phyloP scores from a whole-genome alignment of 2,329 filamentous ascomycete genomes.

The Aspergillus quadricinctus region DNA sequence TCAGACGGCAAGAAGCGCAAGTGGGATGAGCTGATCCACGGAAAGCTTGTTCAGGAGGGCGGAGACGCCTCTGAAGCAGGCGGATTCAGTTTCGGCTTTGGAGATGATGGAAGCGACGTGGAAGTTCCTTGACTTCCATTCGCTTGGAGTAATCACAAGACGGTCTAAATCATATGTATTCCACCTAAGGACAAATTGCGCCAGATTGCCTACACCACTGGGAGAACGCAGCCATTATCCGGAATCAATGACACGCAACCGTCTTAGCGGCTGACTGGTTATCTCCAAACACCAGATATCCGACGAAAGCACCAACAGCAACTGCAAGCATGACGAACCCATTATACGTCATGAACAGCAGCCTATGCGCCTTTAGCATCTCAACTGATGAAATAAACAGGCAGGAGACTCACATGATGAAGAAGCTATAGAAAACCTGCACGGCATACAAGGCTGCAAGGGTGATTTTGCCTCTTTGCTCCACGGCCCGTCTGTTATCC shows the following conservation, averaged over 20 bases:
- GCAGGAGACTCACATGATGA: conserved; percentile 80
- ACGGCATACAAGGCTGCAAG: conserved; percentile 82
- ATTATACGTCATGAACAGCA: conserved; percentile 99
- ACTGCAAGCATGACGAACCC: conserved; percentile 96
- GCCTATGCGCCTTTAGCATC: conserved; percentile 52
- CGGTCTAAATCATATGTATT: neutral
- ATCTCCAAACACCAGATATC: conserved; percentile 77
- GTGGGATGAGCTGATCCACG: conserved; percentile 75
- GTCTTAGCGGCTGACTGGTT: conserved; percentile 70
- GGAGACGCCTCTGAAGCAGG: conserved; percentile 27
- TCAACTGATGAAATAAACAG: neutral
- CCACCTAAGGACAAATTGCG: neutral
- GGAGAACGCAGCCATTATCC: neutral
- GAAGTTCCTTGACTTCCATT: conserved; percentile 41
- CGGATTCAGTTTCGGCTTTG: conserved; percentile 63
- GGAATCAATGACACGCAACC: conserved; percentile 75
- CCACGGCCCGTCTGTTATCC: conserved; percentile 54
- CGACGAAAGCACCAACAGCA: conserved; percentile 79
- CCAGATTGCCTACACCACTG: neutral
- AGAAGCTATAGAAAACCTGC: conserved; percentile 98
- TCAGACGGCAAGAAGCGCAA: conserved; percentile 67
- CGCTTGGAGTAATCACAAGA: neutral
- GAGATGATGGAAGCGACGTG: conserved; percentile 52
- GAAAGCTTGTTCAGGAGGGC: conserved; percentile 38
- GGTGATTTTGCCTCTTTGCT: conserved; percentile 67